Percentiles rank a stretch among this genome's conserved stretches.
These are phyloP conservation scores for Pelagomonas calceolata DNA, from an alignment of 108 stramenopile genomes.

Conservation along the genomic window DNA sequence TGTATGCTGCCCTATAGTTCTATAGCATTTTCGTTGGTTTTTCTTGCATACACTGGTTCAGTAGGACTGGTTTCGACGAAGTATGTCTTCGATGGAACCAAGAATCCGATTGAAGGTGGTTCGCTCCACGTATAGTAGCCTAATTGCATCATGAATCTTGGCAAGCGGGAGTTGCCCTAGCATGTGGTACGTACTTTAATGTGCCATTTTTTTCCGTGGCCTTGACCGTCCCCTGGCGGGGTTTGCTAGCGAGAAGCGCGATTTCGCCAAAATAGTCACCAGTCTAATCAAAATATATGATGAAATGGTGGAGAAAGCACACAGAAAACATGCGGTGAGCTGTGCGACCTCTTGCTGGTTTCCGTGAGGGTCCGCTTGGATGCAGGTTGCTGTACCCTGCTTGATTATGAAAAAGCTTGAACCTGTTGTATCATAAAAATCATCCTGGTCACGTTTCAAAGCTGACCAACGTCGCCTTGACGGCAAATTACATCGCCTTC, in stretches of 20 bases:
- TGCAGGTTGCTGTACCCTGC: slow-evolving; percentile 36
- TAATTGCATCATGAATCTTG: not conserved
- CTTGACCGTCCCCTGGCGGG: slow-evolving; percentile 31
- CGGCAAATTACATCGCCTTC: slow-evolving; percentile 34
- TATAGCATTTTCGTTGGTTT: too few relatives aligned
- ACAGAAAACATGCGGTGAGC: slow-evolving; percentile 51
- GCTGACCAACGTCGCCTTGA: slow-evolving; percentile 26
- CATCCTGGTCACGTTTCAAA: slow-evolving; percentile 14
- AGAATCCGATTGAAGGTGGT: slow-evolving; percentile 58
- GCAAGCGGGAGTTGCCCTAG: too few relatives aligned
- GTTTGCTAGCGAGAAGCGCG: slow-evolving; percentile 47
- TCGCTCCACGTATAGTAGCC: slow-evolving; percentile 51
- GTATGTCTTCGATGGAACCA: slow-evolving; percentile 52
- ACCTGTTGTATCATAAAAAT: too few relatives aligned
- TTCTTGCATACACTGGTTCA: too few relatives aligned
- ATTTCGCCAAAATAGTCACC: slow-evolving; percentile 33
- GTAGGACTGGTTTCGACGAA: slow-evolving; percentile 49
- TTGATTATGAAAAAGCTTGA: slow-evolving; percentile 39
- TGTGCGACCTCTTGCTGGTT: slow-evolving; percentile 21
- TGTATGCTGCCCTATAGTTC: too few relatives aligned
- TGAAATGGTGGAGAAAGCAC: not conserved
- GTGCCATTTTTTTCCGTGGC: too few relatives aligned
- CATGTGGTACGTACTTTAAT: too few relatives aligned
- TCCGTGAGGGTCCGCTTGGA: slow-evolving; percentile 17
- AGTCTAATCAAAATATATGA: not conserved